phyloP scores from a whole-genome alignment of 805 yeast genomes.

The Komagataella pastoris region DNA sequence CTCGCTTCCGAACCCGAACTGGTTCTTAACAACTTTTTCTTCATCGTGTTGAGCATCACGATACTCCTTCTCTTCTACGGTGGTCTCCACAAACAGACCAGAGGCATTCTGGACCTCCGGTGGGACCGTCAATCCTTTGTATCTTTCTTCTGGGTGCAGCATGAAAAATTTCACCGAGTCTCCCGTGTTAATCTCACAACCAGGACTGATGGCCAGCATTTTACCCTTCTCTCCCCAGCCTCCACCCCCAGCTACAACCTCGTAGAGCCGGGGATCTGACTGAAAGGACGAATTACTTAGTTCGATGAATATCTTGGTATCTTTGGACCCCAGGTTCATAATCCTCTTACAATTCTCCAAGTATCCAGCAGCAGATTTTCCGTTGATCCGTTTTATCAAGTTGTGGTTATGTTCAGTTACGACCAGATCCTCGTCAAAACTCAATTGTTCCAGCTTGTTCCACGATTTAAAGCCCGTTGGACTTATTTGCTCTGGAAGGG shows the following conservation, averaged over 20 bases:
- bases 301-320: conserved; percentile 26
- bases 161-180: conserved; percentile 26
- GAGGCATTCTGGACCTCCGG: background rate
- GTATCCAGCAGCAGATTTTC: conserved; percentile 40
- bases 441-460: background rate
- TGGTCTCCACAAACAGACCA: conserved; percentile 2
- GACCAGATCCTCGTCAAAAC: conserved; percentile 13
- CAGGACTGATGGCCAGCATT: conserved; percentile 52
- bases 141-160: conserved; percentile 1
- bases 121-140: background rate
- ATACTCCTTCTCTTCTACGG: conserved; percentile 1
- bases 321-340: conserved; percentile 25
- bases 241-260: conserved; percentile 64
- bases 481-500: background rate
- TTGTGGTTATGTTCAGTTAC: conserved; percentile 44
- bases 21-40: conserved; percentile 4
- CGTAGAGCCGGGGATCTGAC: conserved; percentile 17
- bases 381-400: conserved; percentile 42
- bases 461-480: background rate
- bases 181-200: conserved; percentile 23
- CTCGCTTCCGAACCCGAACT: conserved; percentile 21
- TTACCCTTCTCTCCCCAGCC: conserved; percentile 64
- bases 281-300: conserved; percentile 4
- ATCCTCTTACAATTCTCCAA: conserved; percentile 31
- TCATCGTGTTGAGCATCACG: background rate